These are phyloP conservation scores for Candida adriatica DNA, from an alignment of 805 yeast genomes.

Conservation along the genomic window DNA sequence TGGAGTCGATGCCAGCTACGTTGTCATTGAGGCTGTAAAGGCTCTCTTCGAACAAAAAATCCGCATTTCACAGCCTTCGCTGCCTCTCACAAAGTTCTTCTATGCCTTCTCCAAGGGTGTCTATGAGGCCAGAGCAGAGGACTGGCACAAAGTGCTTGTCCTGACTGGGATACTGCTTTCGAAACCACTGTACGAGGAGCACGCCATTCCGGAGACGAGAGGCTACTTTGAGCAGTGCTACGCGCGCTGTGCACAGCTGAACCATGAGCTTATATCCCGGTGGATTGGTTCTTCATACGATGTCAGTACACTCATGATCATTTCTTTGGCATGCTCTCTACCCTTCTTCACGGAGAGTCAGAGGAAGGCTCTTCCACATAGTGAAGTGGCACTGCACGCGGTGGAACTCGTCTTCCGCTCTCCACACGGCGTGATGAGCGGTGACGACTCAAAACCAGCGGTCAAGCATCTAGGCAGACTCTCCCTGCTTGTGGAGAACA, in stretches of 20 bases:
- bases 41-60: slow-evolving; percentile 37
- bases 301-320: slow-evolving; percentile 10
- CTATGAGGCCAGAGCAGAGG: slow-evolving; percentile 25
- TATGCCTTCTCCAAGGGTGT: slow-evolving; percentile 27
- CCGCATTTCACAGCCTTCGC: slow-evolving; percentile 36
- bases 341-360: slow-evolving; percentile 13
- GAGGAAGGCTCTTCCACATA: slow-evolving; percentile 17
- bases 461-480: slow-evolving; percentile 42
- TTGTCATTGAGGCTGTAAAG: slow-evolving; percentile 41
- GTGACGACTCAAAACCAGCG: slow-evolving; percentile 28
- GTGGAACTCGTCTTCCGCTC: slow-evolving; percentile 18
- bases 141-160: slow-evolving; percentile 40
- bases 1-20: slow-evolving; percentile 24
- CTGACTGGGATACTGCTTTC: slow-evolving; percentile 36
- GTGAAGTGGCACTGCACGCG: slow-evolving; percentile 12
- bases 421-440: slow-evolving; percentile 13
- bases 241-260: slow-evolving; percentile 23
- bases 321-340: slow-evolving; percentile 17
- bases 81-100: slow-evolving; percentile 34
- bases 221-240: slow-evolving; percentile 34
- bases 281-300: slow-evolving; percentile 10
- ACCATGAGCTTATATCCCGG: slow-evolving; percentile 21
- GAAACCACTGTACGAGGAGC: slow-evolving; percentile 27
- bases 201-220: slow-evolving; percentile 23
- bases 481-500: slow-evolving; percentile 37